Evolutionary conservation across 768 basidiomycete genomes (phyloP), one percentile per base, ranked within the genome.

Genomic region (Pholiota microspora): DNA sequence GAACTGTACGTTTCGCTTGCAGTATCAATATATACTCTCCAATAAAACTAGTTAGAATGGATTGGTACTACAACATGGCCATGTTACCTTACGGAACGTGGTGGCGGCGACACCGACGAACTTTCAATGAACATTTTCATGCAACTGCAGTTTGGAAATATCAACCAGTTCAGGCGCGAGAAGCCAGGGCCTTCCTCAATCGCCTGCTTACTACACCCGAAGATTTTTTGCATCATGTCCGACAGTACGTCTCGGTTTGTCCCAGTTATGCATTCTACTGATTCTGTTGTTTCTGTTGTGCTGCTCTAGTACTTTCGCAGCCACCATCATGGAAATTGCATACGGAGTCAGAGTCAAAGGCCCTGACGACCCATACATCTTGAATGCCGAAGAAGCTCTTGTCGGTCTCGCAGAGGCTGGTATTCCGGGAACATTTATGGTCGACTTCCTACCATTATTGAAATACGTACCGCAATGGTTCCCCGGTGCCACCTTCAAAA

Each of bases 91-190:
- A 65, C 45, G 58, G 59, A 38, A 31, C 54, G 7, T 55, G 70
- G 52, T 83, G 79, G 76, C 73, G 72, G 47, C 70, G 69, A 28
- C 81, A 80, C 57, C 74, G 81, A 32, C 72, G 72, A 44, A 68
- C 75, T 67, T 79, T 83, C 56, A 75, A 81, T 51, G 70, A 76
- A n/a, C 74, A 78, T 53, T 81, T 83, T 55, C 73, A 74, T 25
- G 71, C 75, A 0, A 70, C 72, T 1, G 66, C 65, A 4, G 69
- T 73, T 2, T 65, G 69, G 1, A 69, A 67, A 1, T 79, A 79
- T 59, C 75, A 77, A 66, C 75, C 76, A 5, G 64, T 72, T 18
- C 80, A 82, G 59, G 66, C 69, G 3, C 75, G 70, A 51, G 77
- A 76, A 52, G 71, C 73, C 7, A 70, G 76, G 34, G 62, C 67